Base-by-base conservation (phyloP, 2,329 filamentous ascomycete genomes). In the Cercospora berteroae region DNA sequence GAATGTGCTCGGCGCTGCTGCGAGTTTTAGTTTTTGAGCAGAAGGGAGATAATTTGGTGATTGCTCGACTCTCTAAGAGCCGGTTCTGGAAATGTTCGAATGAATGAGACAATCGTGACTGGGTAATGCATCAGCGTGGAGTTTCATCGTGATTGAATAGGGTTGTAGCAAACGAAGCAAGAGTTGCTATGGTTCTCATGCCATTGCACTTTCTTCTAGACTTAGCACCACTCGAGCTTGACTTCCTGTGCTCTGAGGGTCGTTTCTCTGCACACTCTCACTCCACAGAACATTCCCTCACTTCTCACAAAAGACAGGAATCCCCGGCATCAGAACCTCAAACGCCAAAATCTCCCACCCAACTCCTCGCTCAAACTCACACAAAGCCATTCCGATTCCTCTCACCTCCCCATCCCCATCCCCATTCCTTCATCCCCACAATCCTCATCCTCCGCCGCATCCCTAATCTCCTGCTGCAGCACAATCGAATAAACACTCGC, bases 401-500 rank as follows among this genome's bases (percentile, higher is more conserved):
- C 23, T 48, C 59, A 48, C 25, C 59, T 31, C 25, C 20, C 42
- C 25, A 48, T 44, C 48, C 59, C 52, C 67, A 57, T 44, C 25
- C 60, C 25, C 12, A 18, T 39, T 20, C 57, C 29, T 18, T 20
- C 29, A 36, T 27, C 42, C 20, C 48, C 18, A n/a, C n/a, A 42
- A n/a, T 20, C 27, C 39, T 31, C 60, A 23, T 58, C 60, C 12
- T 61, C 66, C 36, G 84, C 84, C 59, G 87, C 90, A 80, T 89
- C 91, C 70, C 90, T 89, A 75, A 96, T 93, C 86, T 98, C 92
- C 85, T 98, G 94, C 86, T 99, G 94, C 83, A 99, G 80, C 69
- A 99, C 94, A 82, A 99, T 99, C 78, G 92, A 96, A 82, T 99
- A 99, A 71, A 99, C 95, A 80, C 94, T 98, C 18, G 95, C 94